Percentiles rank a stretch among this genome's conserved stretches.
phyloP scores from a whole-genome alignment of 352 stramenopile species.

The Pythium insidiosum region DNA sequence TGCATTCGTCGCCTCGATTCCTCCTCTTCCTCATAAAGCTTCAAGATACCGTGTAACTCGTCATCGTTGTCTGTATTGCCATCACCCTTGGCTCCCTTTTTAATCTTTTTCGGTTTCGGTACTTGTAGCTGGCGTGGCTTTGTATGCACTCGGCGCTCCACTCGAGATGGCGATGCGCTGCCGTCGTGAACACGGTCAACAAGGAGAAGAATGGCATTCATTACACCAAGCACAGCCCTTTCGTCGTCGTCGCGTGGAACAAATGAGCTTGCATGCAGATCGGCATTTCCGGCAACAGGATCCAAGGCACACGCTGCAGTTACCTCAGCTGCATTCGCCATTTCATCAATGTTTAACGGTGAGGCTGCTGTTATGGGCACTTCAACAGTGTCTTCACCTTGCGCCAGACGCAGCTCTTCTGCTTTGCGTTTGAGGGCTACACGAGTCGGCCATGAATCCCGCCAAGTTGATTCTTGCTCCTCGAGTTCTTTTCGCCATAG shows the following conservation, averaged over 20 bases:
- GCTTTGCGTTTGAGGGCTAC: slow-evolving; percentile 31
- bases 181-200: too few species aligned
- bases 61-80: slow-evolving; percentile 1
- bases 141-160: neutral
- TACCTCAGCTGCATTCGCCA: too few species aligned
- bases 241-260: slow-evolving; percentile 6
- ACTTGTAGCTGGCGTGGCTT: neutral
- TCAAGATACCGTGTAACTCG: slow-evolving; percentile 16
- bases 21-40: slow-evolving; percentile 37
- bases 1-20: slow-evolving; percentile 33
- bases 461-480: slow-evolving; percentile 34
- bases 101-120: slow-evolving; percentile 6
- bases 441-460: slow-evolving; percentile 23
- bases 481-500: slow-evolving; percentile 31
- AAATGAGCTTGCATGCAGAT: too few species aligned
- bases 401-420: slow-evolving; percentile 29
- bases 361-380: neutral
- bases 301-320: too few species aligned
- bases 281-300: too few species aligned
- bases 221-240: neutral
- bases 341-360: neutral
- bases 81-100: slow-evolving; percentile 3
- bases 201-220: neutral
- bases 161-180: too few species aligned
- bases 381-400: neutral